Evolutionary conservation across 2,329 filamentous ascomycete genomes (phyloP).

Genomic region (Cladophialophora bantiana): DNA sequence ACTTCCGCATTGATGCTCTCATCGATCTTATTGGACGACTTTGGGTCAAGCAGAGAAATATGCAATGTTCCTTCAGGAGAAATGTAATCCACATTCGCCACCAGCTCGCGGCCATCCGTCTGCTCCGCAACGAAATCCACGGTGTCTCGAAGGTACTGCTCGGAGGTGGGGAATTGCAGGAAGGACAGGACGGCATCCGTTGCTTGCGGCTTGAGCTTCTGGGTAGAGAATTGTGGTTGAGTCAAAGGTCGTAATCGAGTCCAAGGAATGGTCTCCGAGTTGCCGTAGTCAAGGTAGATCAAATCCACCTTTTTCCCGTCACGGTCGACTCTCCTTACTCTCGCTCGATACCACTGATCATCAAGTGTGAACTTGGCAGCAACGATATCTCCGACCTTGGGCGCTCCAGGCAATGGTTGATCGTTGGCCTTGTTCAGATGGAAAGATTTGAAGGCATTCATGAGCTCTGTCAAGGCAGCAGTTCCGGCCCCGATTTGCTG

Average conservation of each 20-base stretch:
- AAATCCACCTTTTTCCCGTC: conserved; percentile 88
- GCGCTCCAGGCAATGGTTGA: conserved; percentile 73
- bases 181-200: conserved; percentile 86
- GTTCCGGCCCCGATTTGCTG: conserved; percentile 90
- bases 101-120: conserved; percentile 77
- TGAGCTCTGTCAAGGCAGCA: conserved; percentile 81
- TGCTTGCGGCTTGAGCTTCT: conserved; percentile 87
- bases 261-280: conserved; percentile 89
- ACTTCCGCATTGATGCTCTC: conserved; percentile 91
- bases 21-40: conserved; percentile 66
- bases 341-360: conserved; percentile 91
- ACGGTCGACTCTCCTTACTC: conserved; percentile 90
- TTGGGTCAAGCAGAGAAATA: conserved; percentile 85
- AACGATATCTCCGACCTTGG: conserved; percentile 90
- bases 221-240: conserved; percentile 76
- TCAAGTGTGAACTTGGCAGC: conserved; percentile 90
- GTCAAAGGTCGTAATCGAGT: conserved; percentile 79
- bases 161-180: conserved; percentile 81
- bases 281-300: conserved; percentile 95
- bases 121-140: conserved; percentile 76
- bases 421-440: conserved; percentile 84
- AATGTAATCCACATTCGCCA: conserved; percentile 88
- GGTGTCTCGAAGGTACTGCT: conserved; percentile 84
- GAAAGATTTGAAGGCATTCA: conserved; percentile 90
- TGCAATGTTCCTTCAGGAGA: conserved; percentile 82